Evolutionary conservation across 23 red algal species (phyloP), one percentile per base, ranked within the genome.

Genomic region (Agarophyton chilense): DNA sequence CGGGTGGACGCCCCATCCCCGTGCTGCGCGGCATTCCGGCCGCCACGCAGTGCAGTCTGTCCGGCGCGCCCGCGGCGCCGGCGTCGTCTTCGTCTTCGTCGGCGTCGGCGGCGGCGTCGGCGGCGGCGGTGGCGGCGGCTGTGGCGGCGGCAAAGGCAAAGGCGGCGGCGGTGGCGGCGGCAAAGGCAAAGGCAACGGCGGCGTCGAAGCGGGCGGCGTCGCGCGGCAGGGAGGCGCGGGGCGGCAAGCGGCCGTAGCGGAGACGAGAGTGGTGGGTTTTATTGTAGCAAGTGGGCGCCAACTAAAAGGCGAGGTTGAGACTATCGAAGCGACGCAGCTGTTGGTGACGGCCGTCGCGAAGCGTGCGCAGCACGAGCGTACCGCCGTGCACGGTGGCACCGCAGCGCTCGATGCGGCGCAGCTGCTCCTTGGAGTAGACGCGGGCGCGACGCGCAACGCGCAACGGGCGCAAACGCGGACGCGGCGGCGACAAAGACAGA

Each of bases 351-450:
- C 31, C 6, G 4, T 26, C 60, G 28, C 33, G 17, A 35, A 65
- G n/a, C n/a, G n/a, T 65, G 60, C 32, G 60, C 60, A 65, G 60
- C 60, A 65, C 4, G 60, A 65, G 35, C 31, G 60, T 65, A 9
- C 49, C 67, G 51, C 85, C 85, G 40, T 89, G 85, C 34, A 89
- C 73, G 41, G 67, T 78, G 60, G 72, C 85, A 49, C 85, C 85
- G 21, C 71, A 89, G 21, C 72, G 31, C 13, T 78, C 51, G 28
- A 89, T 77, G 22, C 85, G 26, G 13, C 33, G 45, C 33, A 89
- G 25, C 10, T 89, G 45, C 40, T 89, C 85, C 38, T 78, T 89
- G 21, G 85, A 89, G 74, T 78, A 89, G 33, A n/a, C 45, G 45
- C 5, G 24, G 51, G 50, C 9, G 66, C 36, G 64, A 12, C 46